Evolutionary conservation across 129 eudicot genomes (phyloP), one percentile per base, ranked within the genome.

Genomic region (Deinandra increscens): DNA sequence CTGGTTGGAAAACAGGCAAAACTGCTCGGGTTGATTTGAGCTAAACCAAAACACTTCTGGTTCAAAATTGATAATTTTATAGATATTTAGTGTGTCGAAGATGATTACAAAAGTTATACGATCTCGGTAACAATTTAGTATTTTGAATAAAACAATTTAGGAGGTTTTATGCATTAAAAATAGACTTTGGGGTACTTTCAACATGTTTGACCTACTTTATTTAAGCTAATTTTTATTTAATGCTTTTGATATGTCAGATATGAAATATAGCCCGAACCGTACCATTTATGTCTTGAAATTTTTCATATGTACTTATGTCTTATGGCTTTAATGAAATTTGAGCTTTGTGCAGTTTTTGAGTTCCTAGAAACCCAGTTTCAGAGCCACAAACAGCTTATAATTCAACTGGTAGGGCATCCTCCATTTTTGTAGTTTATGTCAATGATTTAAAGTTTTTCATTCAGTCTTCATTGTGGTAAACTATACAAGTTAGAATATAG

Each of bases 331-430:
- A 79, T 82, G 70, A 80, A 68, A 0, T 53, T 18, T 20, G 69
- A 77, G 48, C 11, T 65, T 67, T 77, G 39, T 82, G 75, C 88
- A 89, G 96, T 80, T 78, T 89, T 89, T 82, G 83, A 82, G 63
- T 89, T 89, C 71, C 73, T 89, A 58, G 68, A 82, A 77, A 69
- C 73, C 39, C 85, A 89, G 34, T 89, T 84, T 81, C 83, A 75
- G 75, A 73, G 23, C 49, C 83, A 84, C 76, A 71, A 71, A 31
- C 88, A 81, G 67, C 79, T 58, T 66, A 86, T 89, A 48, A 67
- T 86, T 66, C 80, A 78, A 54, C 68, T 89, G 86, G 96, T 89
- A 73, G 74, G 86, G 50, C 29, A 54, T n/a, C 18, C 36, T 48
- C 55, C 22, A 18, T 38, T 54, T 7, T 46, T 71, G 51, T 37